Evolutionary conservation across 2,329 filamentous ascomycete genomes (phyloP), one percentile per base, ranked within the genome.

Genomic region (Zasmidium citrigriseum): DNA sequence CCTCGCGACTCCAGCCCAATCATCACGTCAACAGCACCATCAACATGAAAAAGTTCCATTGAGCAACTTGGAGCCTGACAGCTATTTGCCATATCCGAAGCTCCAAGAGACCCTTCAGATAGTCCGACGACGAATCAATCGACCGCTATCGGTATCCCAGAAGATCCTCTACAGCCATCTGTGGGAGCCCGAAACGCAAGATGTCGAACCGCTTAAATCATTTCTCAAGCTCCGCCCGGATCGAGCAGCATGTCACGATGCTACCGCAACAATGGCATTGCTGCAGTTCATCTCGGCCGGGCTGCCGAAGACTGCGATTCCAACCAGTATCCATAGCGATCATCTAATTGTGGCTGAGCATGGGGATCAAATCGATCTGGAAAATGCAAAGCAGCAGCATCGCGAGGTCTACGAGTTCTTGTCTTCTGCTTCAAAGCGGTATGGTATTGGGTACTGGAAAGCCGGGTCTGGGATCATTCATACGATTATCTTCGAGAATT

Each of bases 381-480:
- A 86, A 62, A 85, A 58, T 61, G 44, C 27, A 53, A 34, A 41
- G 10, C 23, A 25, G 23, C 46, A 47, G 41, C 46, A 55, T 18
- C 49, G 49, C 22, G 93, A 98, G 80, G 95, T 99, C 70, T 99
- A 98, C 82, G 90, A 98, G 80, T 99, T 99, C 85, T 82, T 99
- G 74, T 86, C 92, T 62, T 87, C 88, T 64, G 90, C 93, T 67
- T 98, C 93, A 77, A 93, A 92, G 74, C 98, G 98, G 85, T 99
- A 98, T 85, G 93, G 97, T 85, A 98, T 98, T 77, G 95, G 95
- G 83, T 98, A 98, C 89, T 99, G 95, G 95, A 91, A 86, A 78
- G 95, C 95, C 66, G 95, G 95, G 70, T 97, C 93, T 76, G 95
- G 95, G 84, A 99, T 98, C 77, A 99, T 99, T 71, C 95, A 99